Evolutionary conservation across 345 rosid genomes (phyloP), one percentile per base, ranked within the genome.

Genomic region (Ceriops zippeliana): DNA sequence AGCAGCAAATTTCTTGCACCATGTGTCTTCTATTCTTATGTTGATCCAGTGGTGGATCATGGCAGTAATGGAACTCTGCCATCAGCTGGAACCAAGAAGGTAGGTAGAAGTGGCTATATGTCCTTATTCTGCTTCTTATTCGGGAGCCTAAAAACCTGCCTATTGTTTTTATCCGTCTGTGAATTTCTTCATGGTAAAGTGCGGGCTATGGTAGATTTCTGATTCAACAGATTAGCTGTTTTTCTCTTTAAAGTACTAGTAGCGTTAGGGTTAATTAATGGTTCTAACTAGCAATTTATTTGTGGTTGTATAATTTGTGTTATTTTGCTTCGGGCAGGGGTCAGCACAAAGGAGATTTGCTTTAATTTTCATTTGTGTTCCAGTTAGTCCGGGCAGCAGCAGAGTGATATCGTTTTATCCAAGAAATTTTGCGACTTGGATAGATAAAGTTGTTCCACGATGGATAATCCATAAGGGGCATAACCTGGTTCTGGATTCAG

Each of bases 341-440:
- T 11, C 72, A n/a, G 52, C 70, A 5, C 72, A 79, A 46, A 75
- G 72, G 27, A 83, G 75, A 72, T 20, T 76, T 71, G 80, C 84
- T 62, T 72, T 89, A 76, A 75, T 88, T 75, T 92, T 92, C 73
- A 73, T 89, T 22, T 90, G 98, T 70, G 72, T 89, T 68, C 97
- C 97, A 1, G 97, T 92, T 31, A 79, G 93, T 38, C 96, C 97
- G 0, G 91, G 98, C 70, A 75, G 75, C 59, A 92, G 97, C 70
- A 89, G 97, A 82, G 66, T 90, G 69, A 86, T 92, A 74, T 92
- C 88, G 82, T 54, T 83, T 42, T 92, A 89, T 76, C 97, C 93
- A 0, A 87, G 93, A 70, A 83, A 92, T n/a, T 87, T 87, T 63
- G 90, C 84, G 5, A 31, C 84, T 62, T 75, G 85, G 87, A 79